Base-by-base conservation (phyloP, 306 rosid species). In the Hylodesmum podocarpum region DNA sequence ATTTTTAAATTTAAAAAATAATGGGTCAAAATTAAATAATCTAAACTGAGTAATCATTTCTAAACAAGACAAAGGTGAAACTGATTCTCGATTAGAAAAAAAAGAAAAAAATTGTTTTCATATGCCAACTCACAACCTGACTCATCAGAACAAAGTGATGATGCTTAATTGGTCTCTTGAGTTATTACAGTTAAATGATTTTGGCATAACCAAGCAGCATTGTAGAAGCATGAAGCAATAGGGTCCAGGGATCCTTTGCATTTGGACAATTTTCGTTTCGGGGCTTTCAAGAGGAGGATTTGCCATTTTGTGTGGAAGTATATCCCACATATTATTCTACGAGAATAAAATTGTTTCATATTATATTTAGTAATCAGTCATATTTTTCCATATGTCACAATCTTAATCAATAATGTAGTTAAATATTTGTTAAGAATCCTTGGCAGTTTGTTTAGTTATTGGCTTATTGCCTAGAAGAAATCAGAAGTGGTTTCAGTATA, bases 391-490 rank as follows among this genome's bases (percentile, higher is more conserved):
- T 24, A 21, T 9, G 66, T 37, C 37, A 72, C 53, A 8, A 0
- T 16, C 31, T 12, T 29, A 31, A 12, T 55, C 63, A 13, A 66
- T 12, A 51, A 33, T 4, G 18, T 58, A 57, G 41, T 57, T 40
- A 37, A 27, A 73, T 25, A 36, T 41, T 61, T 65, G 14, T 57
- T 29, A 29, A 43, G 8, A 22, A n/a, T 61, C 36, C 61, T 44
- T 43, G 19, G 43, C 58, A 74, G 70, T 61, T 74, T 43, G 15
- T 40, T 9, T 55, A 72, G 68, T 25, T 72, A 2, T 71, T 22
- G 28, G 16, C 51, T 25, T 72, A 2, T 71, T 22, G 28, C 25
- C 51, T 43, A 43, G 4, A 43, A 43, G 63, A 68, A 28, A 47
- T 16, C 63, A 2, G 12, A 31, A 49, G 18, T 49, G 18, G 34